These are phyloP conservation scores for Achlya hypogyna DNA, from an alignment of 352 stramenopile genomes.

Conservation along the genomic window DNA sequence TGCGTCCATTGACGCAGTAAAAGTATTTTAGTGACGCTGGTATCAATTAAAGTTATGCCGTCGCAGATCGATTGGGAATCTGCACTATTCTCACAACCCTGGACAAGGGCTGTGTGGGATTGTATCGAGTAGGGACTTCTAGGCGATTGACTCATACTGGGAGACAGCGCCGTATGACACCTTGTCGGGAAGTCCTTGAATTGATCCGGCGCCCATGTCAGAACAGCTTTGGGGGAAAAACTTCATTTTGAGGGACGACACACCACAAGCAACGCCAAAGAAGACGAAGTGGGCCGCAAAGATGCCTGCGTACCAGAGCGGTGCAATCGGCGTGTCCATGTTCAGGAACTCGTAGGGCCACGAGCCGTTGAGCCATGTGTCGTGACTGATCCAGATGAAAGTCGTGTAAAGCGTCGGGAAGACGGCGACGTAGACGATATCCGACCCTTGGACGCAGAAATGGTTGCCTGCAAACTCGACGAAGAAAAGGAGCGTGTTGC, in stretches of 20 bases:
- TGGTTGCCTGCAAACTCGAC: slow-evolving; percentile 8
- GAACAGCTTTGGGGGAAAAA: too few species aligned
- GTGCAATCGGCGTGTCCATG: background rate
- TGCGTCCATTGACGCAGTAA: too few species aligned
- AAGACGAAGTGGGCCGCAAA: background rate
- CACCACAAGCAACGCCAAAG: background rate
- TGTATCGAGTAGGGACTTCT: too few species aligned
- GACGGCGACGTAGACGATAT: background rate
- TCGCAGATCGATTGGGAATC: too few species aligned
- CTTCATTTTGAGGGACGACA: background rate
- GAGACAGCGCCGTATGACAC: background rate
- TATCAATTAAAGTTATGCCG: too few species aligned
- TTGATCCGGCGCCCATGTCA: background rate
- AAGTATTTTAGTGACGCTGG: too few species aligned
- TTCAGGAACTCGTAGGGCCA: slow-evolving; percentile 13
- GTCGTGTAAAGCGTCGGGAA: slow-evolving; percentile 1
- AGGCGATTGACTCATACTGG: too few species aligned
- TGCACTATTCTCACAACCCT: too few species aligned
- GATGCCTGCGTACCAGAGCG: slow-evolving; percentile 8
- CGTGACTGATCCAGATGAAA: slow-evolving; percentile 16
- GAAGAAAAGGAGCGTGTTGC: slow-evolving; percentile 9
- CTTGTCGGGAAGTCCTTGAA: background rate
- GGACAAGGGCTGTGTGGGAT: too few species aligned
- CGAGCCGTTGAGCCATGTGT: slow-evolving; percentile 1
- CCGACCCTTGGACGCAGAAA: background rate